phyloP scores from a whole-genome alignment of 1,139 yeast species.

The Blastobotrys illinoisensis region DNA sequence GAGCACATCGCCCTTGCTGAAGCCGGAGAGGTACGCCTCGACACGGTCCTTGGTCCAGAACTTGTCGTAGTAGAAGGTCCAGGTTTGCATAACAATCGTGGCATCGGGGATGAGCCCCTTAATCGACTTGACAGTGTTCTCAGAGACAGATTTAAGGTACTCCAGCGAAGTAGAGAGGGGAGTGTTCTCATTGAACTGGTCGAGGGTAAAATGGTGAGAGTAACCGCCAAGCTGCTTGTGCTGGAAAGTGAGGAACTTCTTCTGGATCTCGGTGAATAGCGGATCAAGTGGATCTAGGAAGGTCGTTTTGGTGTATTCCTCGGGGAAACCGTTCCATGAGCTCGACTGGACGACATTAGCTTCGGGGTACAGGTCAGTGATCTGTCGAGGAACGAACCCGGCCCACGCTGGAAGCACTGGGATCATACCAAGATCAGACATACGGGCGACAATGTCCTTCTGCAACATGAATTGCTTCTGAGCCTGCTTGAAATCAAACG shows the following conservation, averaged over 20 bases:
- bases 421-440: constrained; percentile 16
- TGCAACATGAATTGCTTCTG: constrained; percentile 12
- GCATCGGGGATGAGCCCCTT: constrained; percentile 12
- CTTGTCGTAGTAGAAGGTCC: constrained; percentile 12
- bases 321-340: constrained; percentile 13
- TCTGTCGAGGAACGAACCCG: constrained; percentile 14
- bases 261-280: constrained; percentile 12
- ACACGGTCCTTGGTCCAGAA: constrained; percentile 15
- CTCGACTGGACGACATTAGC: constrained; percentile 13
- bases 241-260: constrained; percentile 10
- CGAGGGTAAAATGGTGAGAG: constrained; percentile 14
- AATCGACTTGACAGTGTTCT: constrained; percentile 10
- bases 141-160: constrained; percentile 13
- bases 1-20: constrained; percentile 12
- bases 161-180: constrained; percentile 13
- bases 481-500: constrained; percentile 3
- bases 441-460: constrained; percentile 12
- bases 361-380: constrained; percentile 10
- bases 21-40: constrained; percentile 16
- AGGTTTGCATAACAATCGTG: constrained; percentile 16
- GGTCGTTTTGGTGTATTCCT: constrained; percentile 9
- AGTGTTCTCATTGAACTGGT: constrained; percentile 15
- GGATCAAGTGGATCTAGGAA: constrained; percentile 16
- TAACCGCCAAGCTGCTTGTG: constrained; percentile 11
- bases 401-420: constrained; percentile 17